Conservation (phyloP, 1,284 basidiomycete species). For the Rhodotorula sp. region DNA sequence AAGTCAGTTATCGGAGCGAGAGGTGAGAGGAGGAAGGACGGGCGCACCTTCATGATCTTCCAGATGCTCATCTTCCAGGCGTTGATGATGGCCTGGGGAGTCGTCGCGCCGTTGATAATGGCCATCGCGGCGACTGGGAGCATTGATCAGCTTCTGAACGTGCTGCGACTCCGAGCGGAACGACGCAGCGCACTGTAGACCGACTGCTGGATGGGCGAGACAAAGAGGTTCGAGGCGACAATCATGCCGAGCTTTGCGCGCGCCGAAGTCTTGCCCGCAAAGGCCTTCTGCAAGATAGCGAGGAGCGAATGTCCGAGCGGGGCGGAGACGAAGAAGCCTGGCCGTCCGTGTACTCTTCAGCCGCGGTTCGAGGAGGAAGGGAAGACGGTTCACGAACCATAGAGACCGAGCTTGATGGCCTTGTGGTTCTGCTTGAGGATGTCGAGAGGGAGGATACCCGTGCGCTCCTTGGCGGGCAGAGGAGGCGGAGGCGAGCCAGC, state of each 20-base stretch:
- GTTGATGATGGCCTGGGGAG: slow-evolving; percentile 62
- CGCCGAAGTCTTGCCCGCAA: slow-evolving; percentile 69
- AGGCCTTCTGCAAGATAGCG: slow-evolving; percentile 67
- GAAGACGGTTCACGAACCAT: slow-evolving; percentile 22
- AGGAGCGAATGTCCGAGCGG: slow-evolving; percentile 74
- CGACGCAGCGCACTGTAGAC: slow-evolving; percentile 55
- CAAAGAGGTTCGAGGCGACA: slow-evolving; percentile 70
- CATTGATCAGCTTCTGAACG: slow-evolving; percentile 8
- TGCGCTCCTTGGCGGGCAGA: slow-evolving; percentile 38
- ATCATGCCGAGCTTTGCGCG: slow-evolving; percentile 70
- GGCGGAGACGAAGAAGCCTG: slow-evolving; percentile 76
- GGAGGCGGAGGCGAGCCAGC: slow-evolving; percentile 31
- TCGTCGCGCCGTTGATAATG: slow-evolving; percentile 75
- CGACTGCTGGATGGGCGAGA: slow-evolving; percentile 71
- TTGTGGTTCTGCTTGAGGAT: slow-evolving; percentile 42
- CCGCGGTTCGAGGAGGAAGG: no score
- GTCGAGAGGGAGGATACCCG: slow-evolving; percentile 42
- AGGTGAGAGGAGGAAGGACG: no score
- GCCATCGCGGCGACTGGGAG: slow-evolving; percentile 66
- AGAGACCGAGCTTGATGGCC: slow-evolving; percentile 43
- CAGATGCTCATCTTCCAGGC: slow-evolving; percentile 74
- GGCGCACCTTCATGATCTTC: slow-evolving; percentile 65
- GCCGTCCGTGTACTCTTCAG: not conserved
- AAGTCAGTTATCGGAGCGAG: not conserved
- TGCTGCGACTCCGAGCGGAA: not conserved